phyloP scores from a whole-genome alignment of 2,329 filamentous ascomycete genomes.

The Sporothrix curviconia region DNA sequence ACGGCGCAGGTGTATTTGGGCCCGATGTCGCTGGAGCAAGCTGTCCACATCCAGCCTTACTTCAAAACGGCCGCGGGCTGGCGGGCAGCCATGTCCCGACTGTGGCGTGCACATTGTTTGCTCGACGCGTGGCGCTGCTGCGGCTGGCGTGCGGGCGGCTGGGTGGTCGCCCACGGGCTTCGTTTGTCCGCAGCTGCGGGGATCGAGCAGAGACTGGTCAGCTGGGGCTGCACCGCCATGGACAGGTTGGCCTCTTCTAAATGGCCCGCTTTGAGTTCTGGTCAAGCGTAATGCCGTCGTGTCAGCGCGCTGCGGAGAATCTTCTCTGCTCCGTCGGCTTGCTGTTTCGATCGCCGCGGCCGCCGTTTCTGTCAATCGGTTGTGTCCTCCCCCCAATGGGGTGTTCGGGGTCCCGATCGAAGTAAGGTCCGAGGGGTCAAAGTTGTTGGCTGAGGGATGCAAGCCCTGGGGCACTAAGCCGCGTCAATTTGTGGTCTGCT shows the following conservation, averaged over 20 bases:
- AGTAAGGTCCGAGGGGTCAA: constrained; percentile 12
- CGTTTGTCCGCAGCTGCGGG: constrained; percentile 32
- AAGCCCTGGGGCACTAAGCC: not conserved
- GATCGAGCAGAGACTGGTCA: constrained; percentile 50
- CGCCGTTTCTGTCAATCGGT: constrained; percentile 6
- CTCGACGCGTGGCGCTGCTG: not conserved
- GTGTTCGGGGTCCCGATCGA: constrained; percentile 10
- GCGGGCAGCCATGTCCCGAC: constrained; percentile 14
- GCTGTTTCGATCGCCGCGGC: not conserved
- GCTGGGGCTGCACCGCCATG: constrained; percentile 50
- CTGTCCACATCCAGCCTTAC: constrained; percentile 2
- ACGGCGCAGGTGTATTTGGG: not conserved
- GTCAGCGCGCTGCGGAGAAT: constrained; percentile 13
- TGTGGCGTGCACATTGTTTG: not conserved
- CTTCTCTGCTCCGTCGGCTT: constrained; percentile 5
- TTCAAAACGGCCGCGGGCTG: not conserved
- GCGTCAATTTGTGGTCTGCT: too few species aligned
- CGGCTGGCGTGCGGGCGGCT: constrained; percentile 2
- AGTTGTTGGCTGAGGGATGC: not conserved
- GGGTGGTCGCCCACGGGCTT: constrained; percentile 17
- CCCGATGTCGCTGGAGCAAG: not conserved
- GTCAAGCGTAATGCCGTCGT: constrained; percentile 27
- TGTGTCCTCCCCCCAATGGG: too few species aligned
- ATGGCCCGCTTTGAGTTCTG: constrained; percentile 45
- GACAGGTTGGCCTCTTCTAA: constrained; percentile 46